These are phyloP conservation scores for Coprinopsis cinerea DNA, from an alignment of 768 basidiomycete genomes.

Conservation along the genomic window DNA sequence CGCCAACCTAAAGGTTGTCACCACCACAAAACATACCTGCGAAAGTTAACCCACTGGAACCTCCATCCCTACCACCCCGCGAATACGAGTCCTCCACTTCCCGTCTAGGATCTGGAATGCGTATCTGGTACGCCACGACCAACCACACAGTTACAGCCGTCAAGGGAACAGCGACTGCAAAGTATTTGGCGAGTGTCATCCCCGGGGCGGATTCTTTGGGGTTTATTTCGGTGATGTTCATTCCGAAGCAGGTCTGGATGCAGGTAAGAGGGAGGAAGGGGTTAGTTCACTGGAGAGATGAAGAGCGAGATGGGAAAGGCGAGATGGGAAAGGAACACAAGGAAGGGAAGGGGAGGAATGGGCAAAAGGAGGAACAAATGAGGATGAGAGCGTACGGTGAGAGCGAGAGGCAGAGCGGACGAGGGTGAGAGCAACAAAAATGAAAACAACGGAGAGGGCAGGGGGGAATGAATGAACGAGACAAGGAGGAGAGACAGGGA, in stretches of 20 bases:
- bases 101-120: conserved; percentile 8
- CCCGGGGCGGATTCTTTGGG: conserved; percentile 12
- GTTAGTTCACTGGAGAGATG: too few relatives aligned
- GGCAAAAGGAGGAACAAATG: too few relatives aligned
- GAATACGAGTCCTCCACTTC: neutral
- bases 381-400: too few relatives aligned
- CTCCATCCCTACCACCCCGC: neutral
- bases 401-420: too few relatives aligned
- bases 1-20: neutral
- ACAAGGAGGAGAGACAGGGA: too few relatives aligned
- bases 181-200: conserved; percentile 30
- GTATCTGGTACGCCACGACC: conserved; percentile 37
- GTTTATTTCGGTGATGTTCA: conserved; percentile 47
- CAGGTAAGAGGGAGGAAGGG: too few relatives aligned
- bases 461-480: too few relatives aligned
- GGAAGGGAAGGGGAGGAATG: too few relatives aligned
- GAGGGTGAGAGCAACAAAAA: too few relatives aligned
- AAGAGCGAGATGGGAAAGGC: too few relatives aligned
- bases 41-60: neutral
- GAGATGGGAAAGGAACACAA: too few relatives aligned
- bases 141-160: conserved; percentile 40
- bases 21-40: neutral
- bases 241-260: conserved; percentile 44
- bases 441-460: too few relatives aligned
- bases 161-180: conserved; percentile 32